Conservation (phyloP, 192 early-diverging fungal genomes). For the Rhizoclosmatium globosum region DNA sequence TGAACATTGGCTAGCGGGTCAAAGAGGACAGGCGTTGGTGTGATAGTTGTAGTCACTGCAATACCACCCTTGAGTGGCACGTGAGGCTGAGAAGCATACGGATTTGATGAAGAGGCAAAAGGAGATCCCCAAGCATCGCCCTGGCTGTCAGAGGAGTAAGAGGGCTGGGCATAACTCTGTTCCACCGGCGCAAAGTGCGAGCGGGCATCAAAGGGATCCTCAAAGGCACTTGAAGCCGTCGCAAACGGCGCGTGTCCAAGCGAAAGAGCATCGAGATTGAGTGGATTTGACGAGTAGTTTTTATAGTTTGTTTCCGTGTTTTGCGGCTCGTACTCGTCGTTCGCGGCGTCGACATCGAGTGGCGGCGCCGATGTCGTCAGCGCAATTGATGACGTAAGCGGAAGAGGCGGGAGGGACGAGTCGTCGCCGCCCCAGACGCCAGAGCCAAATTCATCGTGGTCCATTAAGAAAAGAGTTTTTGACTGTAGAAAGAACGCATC, state of each 20-base stretch:
- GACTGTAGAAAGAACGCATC: too few relatives aligned
- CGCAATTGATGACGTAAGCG: background rate
- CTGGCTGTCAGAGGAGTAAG: background rate
- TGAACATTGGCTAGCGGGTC: conserved; percentile 30
- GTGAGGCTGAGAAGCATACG: background rate
- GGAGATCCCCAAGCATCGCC: background rate
- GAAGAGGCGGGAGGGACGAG: background rate
- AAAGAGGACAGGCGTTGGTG: conserved; percentile 21
- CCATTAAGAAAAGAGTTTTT: background rate
- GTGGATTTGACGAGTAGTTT: too few relatives aligned
- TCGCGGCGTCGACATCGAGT: too few relatives aligned
- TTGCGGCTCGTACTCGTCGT: too few relatives aligned
- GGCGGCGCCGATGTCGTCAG: background rate
- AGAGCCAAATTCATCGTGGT: conserved; percentile 4
- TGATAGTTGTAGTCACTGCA: conserved; percentile 14
- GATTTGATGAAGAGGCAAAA: background rate
- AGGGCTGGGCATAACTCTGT: background rate
- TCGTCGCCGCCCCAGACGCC: conserved; percentile 2
- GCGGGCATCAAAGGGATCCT: background rate
- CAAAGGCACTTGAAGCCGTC: too few relatives aligned
- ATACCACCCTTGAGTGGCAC: background rate
- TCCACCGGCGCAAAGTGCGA: background rate
- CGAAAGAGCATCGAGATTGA: too few relatives aligned
- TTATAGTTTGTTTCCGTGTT: too few relatives aligned
- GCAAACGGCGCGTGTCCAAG: too few relatives aligned